phyloP scores from a whole-genome alignment of 805 yeast species.

The Blastobotrys mokoenaii region DNA sequence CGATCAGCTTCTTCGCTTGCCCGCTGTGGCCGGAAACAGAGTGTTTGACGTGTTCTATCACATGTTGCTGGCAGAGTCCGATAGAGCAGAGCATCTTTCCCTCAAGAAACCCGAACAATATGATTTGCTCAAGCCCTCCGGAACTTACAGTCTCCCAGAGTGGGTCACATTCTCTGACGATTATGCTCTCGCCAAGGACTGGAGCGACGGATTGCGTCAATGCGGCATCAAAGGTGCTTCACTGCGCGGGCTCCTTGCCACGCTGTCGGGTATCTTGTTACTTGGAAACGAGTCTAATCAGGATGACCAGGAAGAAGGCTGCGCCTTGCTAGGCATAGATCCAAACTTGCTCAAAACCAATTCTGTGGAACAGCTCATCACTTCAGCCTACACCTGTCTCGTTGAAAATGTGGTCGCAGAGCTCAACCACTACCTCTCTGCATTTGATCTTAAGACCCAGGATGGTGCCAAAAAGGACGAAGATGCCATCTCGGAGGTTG shows the following conservation, averaged over 20 bases:
- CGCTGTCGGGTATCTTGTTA: constrained; percentile 32
- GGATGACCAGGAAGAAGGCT: constrained; percentile 33
- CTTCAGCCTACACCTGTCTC: constrained; percentile 28
- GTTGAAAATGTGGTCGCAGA: constrained; percentile 27
- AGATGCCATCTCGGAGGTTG: constrained; percentile 14
- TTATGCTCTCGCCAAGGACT: constrained; percentile 32
- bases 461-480: not conserved
- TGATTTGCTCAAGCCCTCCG: constrained; percentile 23
- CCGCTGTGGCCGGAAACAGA: constrained; percentile 20
- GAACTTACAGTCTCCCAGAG: constrained; percentile 26
- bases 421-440: constrained; percentile 28
- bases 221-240: constrained; percentile 29
- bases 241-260: constrained; percentile 26
- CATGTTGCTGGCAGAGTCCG: constrained; percentile 26
- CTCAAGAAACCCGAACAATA: constrained; percentile 25
- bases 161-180: constrained; percentile 32
- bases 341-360: constrained; percentile 21
- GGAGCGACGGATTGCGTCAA: constrained; percentile 31
- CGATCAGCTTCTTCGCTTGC: constrained; percentile 26
- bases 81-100: constrained; percentile 23
- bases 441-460: constrained; percentile 18
- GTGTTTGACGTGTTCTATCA: constrained; percentile 32
- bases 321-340: constrained; percentile 32
- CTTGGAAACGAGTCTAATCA: constrained; percentile 26
- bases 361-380: constrained; percentile 26